phyloP scores from a whole-genome alignment of 225 moss, liverwort and hornwort genomes.

The Physcomitrium patens region DNA sequence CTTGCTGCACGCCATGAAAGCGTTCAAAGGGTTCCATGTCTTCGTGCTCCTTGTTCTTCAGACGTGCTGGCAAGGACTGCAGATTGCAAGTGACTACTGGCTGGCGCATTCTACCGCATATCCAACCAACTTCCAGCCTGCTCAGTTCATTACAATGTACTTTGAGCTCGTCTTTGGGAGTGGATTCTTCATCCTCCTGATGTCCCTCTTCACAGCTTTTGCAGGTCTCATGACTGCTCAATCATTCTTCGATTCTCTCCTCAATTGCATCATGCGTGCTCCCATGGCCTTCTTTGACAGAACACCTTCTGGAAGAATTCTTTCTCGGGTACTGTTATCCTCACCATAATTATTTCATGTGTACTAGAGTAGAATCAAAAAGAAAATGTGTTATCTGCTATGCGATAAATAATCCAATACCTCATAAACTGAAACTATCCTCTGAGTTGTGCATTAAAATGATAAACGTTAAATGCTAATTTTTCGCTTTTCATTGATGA shows the following conservation, averaged over 20 bases:
- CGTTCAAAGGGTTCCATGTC: constrained; percentile 39
- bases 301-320: constrained; percentile 60
- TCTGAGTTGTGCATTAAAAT: no score
- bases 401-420: no score
- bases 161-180: constrained; percentile 51
- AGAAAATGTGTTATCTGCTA: no score
- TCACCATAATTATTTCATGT: neutral
- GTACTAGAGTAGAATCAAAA: neutral
- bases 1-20: constrained; percentile 55
- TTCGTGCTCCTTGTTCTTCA: constrained; percentile 43
- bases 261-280: constrained; percentile 55
- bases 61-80: constrained; percentile 47
- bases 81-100: constrained; percentile 64
- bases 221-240: constrained; percentile 57
- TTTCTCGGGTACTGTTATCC: constrained; percentile 52
- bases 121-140: constrained; percentile 35
- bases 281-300: constrained; percentile 78
- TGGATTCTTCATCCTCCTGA: constrained; percentile 48
- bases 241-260: constrained; percentile 58
- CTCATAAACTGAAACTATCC: no score
- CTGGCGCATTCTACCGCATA: constrained; percentile 48
- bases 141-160: constrained; percentile 52
- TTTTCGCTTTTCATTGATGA: constrained; percentile 17
- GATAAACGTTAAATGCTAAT: neutral
- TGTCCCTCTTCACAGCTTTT: constrained; percentile 49